Evolutionary conservation across 2,329 filamentous ascomycete genomes (phyloP), one percentile per base, ranked within the genome.

Genomic region (Penicillium sp.): DNA sequence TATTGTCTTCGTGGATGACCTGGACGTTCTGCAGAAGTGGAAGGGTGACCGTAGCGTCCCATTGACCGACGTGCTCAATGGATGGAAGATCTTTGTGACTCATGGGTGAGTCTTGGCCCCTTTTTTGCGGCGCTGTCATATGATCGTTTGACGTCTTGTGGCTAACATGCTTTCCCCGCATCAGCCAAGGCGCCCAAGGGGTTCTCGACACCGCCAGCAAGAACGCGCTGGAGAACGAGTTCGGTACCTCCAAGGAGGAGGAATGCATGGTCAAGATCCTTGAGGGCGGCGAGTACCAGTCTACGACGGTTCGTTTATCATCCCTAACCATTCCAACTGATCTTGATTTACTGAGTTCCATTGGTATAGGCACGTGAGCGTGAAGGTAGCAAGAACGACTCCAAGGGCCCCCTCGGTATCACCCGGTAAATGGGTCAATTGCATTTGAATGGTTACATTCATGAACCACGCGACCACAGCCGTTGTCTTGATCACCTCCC

Each of bases 51-150:
- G 86, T 73, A 88, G 85, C 34, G 81, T 95, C 34, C 90, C 95
- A 39, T 81, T 98, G 50, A 85, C 90, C 1, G 88, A 97, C 71
- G 93, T 99, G 58, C 85, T 98, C 57, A 91, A 88, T 59, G 84
- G 90, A 7, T 98, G 91, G 84, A 91, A 96, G 84, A 83, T 99
- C 72, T 96, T 96, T 72, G 82, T 90, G 45, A 96, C 92, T 38
- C 90, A 96, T 82, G 90, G 89, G 93, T 97, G 84, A 81, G 90
- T 82, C 58, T 54, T 20, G 1, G 15, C 10, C 1, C 3, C 0
- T 25, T 7, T 28, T 17, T 6, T 31, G 15, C 6, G 28, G 20
- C 20, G 20, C 28, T 31, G 28, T 31, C 28, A 31, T 31, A 31
- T 31, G 28, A 31, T 25, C 10, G 2, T 20, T 25, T 22, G 10